Evolutionary conservation across 768 basidiomycete genomes (phyloP).

Genomic region (Suillus discolor): DNA sequence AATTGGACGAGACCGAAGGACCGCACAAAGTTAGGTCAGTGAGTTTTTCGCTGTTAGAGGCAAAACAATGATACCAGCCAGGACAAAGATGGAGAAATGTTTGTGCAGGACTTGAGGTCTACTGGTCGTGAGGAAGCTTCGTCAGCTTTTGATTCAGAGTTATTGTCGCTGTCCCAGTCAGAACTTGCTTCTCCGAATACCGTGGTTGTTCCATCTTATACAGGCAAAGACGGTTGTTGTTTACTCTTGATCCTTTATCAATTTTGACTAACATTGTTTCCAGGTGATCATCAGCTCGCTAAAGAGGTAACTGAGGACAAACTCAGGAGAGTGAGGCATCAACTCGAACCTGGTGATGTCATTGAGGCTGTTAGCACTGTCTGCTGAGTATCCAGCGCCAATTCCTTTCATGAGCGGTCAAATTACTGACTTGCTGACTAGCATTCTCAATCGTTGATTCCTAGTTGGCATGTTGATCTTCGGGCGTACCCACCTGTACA

Average conservation of each 20-base stretch:
- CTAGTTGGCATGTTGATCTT: slow-evolving; percentile 84
- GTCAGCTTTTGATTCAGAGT: neutral
- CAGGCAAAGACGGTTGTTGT: neutral
- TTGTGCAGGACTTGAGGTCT: neutral
- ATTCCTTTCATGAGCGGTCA: slow-evolving; percentile 76
- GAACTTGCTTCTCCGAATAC: neutral
- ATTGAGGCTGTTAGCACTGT: slow-evolving; percentile 88
- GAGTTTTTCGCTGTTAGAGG: neutral
- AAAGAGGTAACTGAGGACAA: slow-evolving; percentile 90
- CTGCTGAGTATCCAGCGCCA: slow-evolving; percentile 86
- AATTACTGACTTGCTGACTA: neutral
- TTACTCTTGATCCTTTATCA: neutral
- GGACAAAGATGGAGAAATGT: slow-evolving; percentile 73
- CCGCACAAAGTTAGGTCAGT: slow-evolving; percentile 81
- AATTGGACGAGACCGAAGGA: slow-evolving; percentile 90
- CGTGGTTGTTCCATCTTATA: neutral
- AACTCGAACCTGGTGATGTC: slow-evolving; percentile 86
- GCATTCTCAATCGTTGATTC: slow-evolving; percentile 1
- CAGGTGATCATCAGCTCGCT: slow-evolving; percentile 55
- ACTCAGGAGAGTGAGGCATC: slow-evolving; percentile 82
- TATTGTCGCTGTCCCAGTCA: neutral
- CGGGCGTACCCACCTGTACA: slow-evolving; percentile 83
- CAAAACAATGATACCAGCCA: slow-evolving; percentile 26
- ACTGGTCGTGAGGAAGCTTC: neutral
- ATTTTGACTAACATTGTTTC: slow-evolving; percentile 1